phyloP scores from a whole-genome alignment of 192 early-diverging fungal genomes.

The Podila epigama region DNA sequence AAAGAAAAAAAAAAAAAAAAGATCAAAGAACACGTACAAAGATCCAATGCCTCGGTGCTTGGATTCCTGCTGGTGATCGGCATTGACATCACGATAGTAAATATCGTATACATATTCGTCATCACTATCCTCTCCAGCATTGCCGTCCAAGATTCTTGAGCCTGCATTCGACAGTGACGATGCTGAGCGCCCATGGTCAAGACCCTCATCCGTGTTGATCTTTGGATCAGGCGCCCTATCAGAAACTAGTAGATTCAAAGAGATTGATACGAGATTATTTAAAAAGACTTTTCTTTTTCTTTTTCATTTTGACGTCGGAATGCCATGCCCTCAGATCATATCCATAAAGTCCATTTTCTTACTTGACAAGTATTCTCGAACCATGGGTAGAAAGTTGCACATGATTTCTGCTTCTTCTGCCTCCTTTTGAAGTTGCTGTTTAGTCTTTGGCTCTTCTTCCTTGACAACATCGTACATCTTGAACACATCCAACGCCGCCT shows the following conservation, averaged over 20 bases:
- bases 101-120: slow-evolving; percentile 83
- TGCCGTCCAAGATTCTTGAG: too few species aligned
- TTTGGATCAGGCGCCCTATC: slow-evolving; percentile 8
- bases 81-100: slow-evolving; percentile 65
- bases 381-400: slow-evolving; percentile 75
- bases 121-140: slow-evolving; percentile 37
- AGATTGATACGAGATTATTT: neutral
- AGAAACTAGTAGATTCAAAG: slow-evolving; percentile 10
- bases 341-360: too few species aligned
- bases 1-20: neutral
- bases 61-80: slow-evolving; percentile 23
- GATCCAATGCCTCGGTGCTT: slow-evolving; percentile 47
- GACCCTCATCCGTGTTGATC: slow-evolving; percentile 11
- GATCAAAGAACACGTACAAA: slow-evolving; percentile 46
- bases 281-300: too few species aligned
- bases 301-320: too few species aligned
- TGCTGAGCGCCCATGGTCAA: neutral
- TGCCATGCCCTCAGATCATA: neutral
- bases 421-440: slow-evolving; percentile 52
- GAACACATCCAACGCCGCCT: slow-evolving; percentile 53
- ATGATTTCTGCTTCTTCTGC: slow-evolving; percentile 58
- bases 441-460: slow-evolving; percentile 53
- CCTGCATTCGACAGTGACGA: neutral
- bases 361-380: slow-evolving; percentile 69
- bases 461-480: slow-evolving; percentile 75